Base-by-base conservation (phyloP, 2,329 filamentous ascomycete genomes). In the Coniochaeta sp. region DNA sequence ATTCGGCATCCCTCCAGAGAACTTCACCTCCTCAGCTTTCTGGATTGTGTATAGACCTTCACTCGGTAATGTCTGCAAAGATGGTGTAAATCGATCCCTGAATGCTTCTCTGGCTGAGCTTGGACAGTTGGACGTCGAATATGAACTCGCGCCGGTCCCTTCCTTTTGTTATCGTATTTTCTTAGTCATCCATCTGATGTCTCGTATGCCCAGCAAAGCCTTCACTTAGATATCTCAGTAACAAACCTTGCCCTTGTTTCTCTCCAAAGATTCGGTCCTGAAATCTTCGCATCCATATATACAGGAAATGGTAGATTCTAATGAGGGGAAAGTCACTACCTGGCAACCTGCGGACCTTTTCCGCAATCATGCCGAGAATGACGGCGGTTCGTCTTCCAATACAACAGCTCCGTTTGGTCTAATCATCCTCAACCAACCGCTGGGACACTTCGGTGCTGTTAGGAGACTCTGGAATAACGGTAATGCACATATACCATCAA, bases 391-490 rank as follows among this genome's bases (percentile, higher is more conserved):
- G 17, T 40, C 56, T 12, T 33, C 33, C 36, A 55, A 22, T 28
- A 16, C 38, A 56, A 24, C 57, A 62, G 5, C 77, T 3, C 22
- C 47, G 4, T 52, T 80, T 58, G 77, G 79, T 1, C 70, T 83
- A 6, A 68, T 83, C 31, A 72, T 83, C 36, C 76, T 83, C 59
- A 82, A 83, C 67, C 81, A 83, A 70, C 81, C 78, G 43, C 68
- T 83, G 31, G 70, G 68, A 54, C 75, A 77, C 61, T 70, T 81
- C 26, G 66, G 72, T 52, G 77, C 79, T n/a, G 67, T 84, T 34
- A 77, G 79, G 59, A 70, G 71, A 70, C 68, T 84, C 65, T 78
- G 80, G 81, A 71, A 78, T 50, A 79, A 79, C 59, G 75, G 80
- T 81, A 68, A 73, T 62, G 8, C 19, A 44, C 43, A 17, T n/a